Percentiles rank a stretch among this genome's conserved stretches.
Evolutionary conservation across 768 basidiomycete species (phyloP).

Genomic region (Termitomyces sp.): DNA sequence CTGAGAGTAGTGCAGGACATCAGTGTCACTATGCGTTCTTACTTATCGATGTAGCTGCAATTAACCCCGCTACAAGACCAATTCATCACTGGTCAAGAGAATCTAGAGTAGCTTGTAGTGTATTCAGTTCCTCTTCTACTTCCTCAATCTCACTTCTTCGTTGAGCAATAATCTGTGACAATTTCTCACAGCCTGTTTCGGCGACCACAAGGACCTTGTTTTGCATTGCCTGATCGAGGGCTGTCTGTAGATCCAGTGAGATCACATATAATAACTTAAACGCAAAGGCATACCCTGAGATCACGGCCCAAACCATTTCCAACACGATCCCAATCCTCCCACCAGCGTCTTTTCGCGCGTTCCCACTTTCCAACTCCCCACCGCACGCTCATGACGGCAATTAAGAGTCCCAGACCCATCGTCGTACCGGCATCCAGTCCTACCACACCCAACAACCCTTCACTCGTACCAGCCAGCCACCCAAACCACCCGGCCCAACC

Average conservation of each 20-base stretch:
- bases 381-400: conserved; percentile 41
- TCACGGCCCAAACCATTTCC: conserved; percentile 61
- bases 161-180: conserved; percentile 34
- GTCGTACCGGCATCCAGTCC: conserved; percentile 52
- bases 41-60: neutral
- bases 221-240: conserved; percentile 38
- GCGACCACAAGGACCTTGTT: conserved; percentile 50
- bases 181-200: conserved; percentile 38
- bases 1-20: neutral
- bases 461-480: conserved; percentile 35
- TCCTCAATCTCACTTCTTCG: conserved; percentile 39
- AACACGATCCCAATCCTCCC: conserved; percentile 59
- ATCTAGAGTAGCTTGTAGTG: conserved; percentile 31
- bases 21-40: no score
- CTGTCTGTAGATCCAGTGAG: conserved; percentile 27
- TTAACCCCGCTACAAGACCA: neutral
- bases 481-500: conserved; percentile 60
- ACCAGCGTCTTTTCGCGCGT: conserved; percentile 59
- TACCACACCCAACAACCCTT: conserved; percentile 30
- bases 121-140: conserved; percentile 36
- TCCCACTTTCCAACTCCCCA: conserved; percentile 70
- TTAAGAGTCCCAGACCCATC: conserved; percentile 51
- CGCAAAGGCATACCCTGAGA: conserved; percentile 40
- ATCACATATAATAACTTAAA: neutral
- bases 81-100: conserved; percentile 10